Percentiles rank a stretch among this genome's conserved stretches.
Evolutionary conservation across 495 filamentous ascomycete species (phyloP).

Genomic region (Durotheca rogersii): DNA sequence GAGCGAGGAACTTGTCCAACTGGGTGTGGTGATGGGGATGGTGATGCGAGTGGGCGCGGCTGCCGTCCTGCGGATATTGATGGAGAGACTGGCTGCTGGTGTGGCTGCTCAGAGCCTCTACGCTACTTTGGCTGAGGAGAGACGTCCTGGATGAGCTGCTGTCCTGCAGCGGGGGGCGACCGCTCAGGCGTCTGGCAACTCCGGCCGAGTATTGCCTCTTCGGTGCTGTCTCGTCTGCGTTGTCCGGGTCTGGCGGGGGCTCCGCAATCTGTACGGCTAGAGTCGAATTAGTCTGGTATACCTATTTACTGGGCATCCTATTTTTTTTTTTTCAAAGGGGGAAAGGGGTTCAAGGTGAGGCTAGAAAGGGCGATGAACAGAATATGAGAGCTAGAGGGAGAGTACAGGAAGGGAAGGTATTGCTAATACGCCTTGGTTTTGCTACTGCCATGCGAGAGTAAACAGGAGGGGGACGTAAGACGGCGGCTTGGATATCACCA

Average conservation of each 20-base stretch:
- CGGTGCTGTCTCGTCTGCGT: constrained; percentile 40
- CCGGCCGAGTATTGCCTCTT: constrained; percentile 49
- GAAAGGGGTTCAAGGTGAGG: neutral
- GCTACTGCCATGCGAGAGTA: too few relatives aligned
- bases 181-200: constrained; percentile 43
- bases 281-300: constrained; percentile 19
- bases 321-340: too few relatives aligned
- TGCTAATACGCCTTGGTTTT: too few relatives aligned
- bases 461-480: too few relatives aligned
- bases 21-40: constrained; percentile 37
- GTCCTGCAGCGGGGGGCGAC: constrained; percentile 36
- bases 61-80: constrained; percentile 30
- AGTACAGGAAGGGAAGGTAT: too few relatives aligned
- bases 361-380: too few relatives aligned
- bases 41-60: constrained; percentile 20
- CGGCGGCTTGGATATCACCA: too few relatives aligned
- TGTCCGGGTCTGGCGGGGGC: constrained; percentile 36
- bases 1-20: constrained; percentile 59
- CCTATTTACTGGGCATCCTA: too few relatives aligned
- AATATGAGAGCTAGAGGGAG: too few relatives aligned
- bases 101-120: constrained; percentile 32
- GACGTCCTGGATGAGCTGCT: constrained; percentile 42
- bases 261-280: constrained; percentile 53
- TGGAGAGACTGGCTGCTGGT: constrained; percentile 28
- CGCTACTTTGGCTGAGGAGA: constrained; percentile 37